A percentile compares a stretch with the other conserved stretches of the same genome.
phyloP scores from a whole-genome alignment of 1,284 basidiomycete species.

The Cryptococcus hybrid region DNA sequence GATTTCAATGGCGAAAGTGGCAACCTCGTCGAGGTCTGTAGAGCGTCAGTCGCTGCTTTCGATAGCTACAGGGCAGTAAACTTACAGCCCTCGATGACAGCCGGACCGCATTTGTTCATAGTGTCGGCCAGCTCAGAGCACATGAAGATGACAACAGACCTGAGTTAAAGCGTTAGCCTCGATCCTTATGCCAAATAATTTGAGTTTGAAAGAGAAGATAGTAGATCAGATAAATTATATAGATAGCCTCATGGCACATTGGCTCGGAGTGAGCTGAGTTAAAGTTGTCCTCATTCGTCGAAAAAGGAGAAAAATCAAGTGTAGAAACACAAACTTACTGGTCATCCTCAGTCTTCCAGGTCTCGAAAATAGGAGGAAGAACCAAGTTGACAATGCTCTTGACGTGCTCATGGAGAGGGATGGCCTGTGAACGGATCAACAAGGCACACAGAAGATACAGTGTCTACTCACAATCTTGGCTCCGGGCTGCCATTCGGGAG shows the following conservation, averaged over 20 bases:
- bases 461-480: constrained; percentile 56
- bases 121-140: constrained; percentile 87
- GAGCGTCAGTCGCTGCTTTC: background rate
- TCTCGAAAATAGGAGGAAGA: constrained; percentile 74
- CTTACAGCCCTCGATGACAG: constrained; percentile 65
- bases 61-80: background rate
- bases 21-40: constrained; percentile 74
- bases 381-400: constrained; percentile 77
- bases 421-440: constrained; percentile 15
- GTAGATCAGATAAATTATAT: constrained; percentile 42
- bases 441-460: background rate
- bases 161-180: constrained; percentile 42
- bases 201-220: constrained; percentile 3
- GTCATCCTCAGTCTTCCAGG: constrained; percentile 95
- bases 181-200: background rate
- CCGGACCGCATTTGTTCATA: constrained; percentile 85
- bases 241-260: constrained; percentile 60
- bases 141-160: constrained; percentile 80
- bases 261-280: constrained; percentile 86
- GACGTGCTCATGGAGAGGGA: constrained; percentile 71
- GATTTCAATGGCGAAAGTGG: constrained; percentile 74
- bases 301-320: background rate
- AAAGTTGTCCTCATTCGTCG: constrained; percentile 59
- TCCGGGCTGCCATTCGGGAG: constrained; percentile 79
- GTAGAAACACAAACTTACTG: constrained; percentile 65